Base-by-base conservation (phyloP, 2,329 filamentous ascomycete species). In the Colletotrichum sp. region DNA sequence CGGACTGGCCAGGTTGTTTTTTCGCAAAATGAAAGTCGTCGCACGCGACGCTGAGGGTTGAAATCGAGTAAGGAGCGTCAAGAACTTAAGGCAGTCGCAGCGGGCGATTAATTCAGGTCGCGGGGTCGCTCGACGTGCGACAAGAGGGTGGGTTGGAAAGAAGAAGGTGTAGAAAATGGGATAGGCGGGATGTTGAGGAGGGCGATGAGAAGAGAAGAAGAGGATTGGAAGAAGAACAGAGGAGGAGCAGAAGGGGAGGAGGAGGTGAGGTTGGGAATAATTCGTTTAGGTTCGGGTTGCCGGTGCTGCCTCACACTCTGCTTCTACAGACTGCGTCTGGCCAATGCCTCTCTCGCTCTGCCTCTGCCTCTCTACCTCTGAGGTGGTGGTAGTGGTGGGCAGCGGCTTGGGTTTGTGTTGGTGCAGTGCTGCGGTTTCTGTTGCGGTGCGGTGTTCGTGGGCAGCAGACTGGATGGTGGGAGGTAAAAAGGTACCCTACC, bases 21-120 rank as follows among this genome's bases (percentile, higher is more conserved):
- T 71, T 71, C 74, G 74, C 74, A 75, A 76, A 74, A 76, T 64
- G 74, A 74, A 76, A 74, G 74, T 76, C 71, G 74, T 76, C 74
- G 74, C 74, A 76, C 71, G 74, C 74, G 74, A 76, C 74, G 74
- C 65, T 68, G 58, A 55, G 30, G 64, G 28, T 76, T 62, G 74
- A 73, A 74, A 66, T 65, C 26, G 71, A 62, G 26, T 48, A 76
- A 76, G 71, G 74, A 76, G 71, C 74, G 74, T 76, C 58, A 59
- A 74, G 66, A 74, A 76, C 64, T 64, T 62, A 76, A 62, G 56
- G 52, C 67, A 62, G 56, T 32, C 71, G 69, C 71, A 55, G 48
- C 59, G 61, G 48, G 34, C 65, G 65, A 74, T 62, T 52, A 58
- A 65, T 52, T 62, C 59, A 32, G 66, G 58, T 63, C 65, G 71